Evolutionary conservation across 208 protist species (phyloP).

Genomic region (Vickermania spadyakhi): DNA sequence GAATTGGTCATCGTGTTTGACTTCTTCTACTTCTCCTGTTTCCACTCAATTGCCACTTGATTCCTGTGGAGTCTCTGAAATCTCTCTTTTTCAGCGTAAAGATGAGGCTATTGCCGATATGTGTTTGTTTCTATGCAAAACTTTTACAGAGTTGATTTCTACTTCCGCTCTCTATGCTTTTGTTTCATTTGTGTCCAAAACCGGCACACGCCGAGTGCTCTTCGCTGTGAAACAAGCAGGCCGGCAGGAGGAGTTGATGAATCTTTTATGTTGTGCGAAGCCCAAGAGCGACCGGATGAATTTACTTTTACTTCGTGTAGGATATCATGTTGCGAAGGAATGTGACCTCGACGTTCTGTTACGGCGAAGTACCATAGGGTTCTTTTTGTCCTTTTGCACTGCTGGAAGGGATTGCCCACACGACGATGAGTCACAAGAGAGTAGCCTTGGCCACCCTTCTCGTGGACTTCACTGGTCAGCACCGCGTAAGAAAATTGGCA

Average conservation of each 20-base stretch:
- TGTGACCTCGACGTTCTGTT: not conserved
- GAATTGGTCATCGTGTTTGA: too few species aligned
- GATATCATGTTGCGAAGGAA: not conserved
- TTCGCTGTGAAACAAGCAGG: constrained; percentile 43
- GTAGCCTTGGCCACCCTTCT: too few species aligned
- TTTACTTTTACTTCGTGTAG: not conserved
- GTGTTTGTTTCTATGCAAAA: constrained; percentile 45
- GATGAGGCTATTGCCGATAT: constrained; percentile 73
- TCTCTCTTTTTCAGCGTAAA: constrained; percentile 48
- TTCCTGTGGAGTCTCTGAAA: constrained; percentile 30
- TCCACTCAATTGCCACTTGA: too few species aligned
- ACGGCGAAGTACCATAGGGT: not conserved
- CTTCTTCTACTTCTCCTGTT: too few species aligned
- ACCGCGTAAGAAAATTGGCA: not conserved
- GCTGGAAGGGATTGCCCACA: too few species aligned
- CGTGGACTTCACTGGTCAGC: not conserved
- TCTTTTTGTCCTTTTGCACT: not conserved
- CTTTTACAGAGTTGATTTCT: constrained; percentile 20
- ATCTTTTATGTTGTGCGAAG: constrained; percentile 10
- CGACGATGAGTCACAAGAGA: too few species aligned
- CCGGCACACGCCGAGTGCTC: constrained; percentile 16
- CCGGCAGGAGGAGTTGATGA: constrained; percentile 23
- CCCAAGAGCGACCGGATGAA: not conserved
- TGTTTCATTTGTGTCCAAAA: constrained; percentile 17
- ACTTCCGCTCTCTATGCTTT: constrained; percentile 22